phyloP scores from a whole-genome alignment of 2,329 filamentous ascomycete genomes.

The Canariomyces notabilis region DNA sequence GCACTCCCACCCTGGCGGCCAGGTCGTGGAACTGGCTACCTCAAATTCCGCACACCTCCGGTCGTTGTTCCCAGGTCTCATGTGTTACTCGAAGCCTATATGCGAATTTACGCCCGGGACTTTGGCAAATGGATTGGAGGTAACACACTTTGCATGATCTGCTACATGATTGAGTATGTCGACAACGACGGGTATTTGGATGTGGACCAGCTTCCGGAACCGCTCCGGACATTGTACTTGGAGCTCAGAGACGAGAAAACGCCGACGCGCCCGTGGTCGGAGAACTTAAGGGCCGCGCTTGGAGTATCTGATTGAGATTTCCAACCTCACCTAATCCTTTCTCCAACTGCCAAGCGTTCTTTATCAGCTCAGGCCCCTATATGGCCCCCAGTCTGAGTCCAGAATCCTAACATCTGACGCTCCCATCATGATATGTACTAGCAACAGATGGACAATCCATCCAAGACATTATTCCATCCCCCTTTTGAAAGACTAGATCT shows the following conservation, averaged over 20 bases:
- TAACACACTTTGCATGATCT: conserved; percentile 24
- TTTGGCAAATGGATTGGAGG: conserved; percentile 16
- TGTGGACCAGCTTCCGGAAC: conserved; percentile 19
- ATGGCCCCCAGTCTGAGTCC: no score
- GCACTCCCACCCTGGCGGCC: conserved; percentile 24
- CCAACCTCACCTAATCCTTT: no score
- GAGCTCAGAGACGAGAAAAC: conserved; percentile 16
- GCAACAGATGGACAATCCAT: no score
- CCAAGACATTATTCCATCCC: no score
- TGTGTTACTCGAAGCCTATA: conserved; percentile 25
- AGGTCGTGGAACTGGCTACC: conserved; percentile 19
- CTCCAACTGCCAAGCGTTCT: no score
- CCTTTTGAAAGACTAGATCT: no score
- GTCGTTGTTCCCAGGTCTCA: conserved; percentile 23
- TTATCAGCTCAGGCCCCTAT: no score
- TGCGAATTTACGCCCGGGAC: conserved; percentile 26
- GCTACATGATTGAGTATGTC: conserved; percentile 25
- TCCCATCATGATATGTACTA: no score
- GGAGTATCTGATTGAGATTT: conserved; percentile 1
- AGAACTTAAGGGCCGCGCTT: conserved; percentile 17
- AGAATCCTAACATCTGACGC: no score
- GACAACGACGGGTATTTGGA: conserved; percentile 25
- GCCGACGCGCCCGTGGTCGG: conserved; percentile 18
- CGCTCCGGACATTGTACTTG: conserved; percentile 18
- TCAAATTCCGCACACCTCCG: conserved; percentile 8